phyloP scores from a whole-genome alignment of 768 basidiomycete genomes.

The Panus rudis region DNA sequence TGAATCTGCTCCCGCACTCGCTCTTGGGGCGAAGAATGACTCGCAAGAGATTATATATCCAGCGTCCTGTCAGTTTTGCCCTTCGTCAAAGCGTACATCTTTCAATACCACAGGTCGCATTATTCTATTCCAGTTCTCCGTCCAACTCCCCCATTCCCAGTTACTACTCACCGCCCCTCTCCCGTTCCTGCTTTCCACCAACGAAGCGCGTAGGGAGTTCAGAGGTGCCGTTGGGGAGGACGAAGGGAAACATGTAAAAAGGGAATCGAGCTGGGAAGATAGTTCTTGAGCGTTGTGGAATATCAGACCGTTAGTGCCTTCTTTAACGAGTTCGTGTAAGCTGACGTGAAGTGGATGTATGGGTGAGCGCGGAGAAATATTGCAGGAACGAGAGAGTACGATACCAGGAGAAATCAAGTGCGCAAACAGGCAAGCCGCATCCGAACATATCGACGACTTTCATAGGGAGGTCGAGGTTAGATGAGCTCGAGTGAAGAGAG shows the following conservation, averaged over 20 bases:
- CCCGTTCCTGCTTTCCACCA: slow-evolving; percentile 21
- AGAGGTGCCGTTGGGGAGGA: slow-evolving; percentile 49
- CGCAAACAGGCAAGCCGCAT: slow-evolving; percentile 89
- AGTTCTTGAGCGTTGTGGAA: slow-evolving; percentile 67
- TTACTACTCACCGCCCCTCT: slow-evolving; percentile 18
- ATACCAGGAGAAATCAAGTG: slow-evolving; percentile 82
- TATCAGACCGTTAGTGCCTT: slow-evolving; percentile 76
- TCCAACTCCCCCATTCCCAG: slow-evolving; percentile 73
- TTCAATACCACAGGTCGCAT: slow-evolving; percentile 51
- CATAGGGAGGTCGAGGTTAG: slow-evolving; percentile 92
- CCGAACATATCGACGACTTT: slow-evolving; percentile 99
- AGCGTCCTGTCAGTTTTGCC: not conserved
- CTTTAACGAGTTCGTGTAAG: slow-evolving; percentile 78
- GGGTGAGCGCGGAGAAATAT: not conserved
- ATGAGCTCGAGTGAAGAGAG: slow-evolving; percentile 86
- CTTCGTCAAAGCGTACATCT: slow-evolving; percentile 18
- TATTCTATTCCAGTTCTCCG: slow-evolving; percentile 73
- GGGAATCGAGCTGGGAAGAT: slow-evolving; percentile 55
- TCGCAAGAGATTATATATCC: no score
- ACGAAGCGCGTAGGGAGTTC: slow-evolving; percentile 41
- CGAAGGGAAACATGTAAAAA: slow-evolving; percentile 56
- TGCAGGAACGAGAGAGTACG: not conserved
- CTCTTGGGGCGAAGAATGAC: no score
- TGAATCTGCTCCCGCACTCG: no score
- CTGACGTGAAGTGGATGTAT: slow-evolving; percentile 31